A percentile compares a stretch with the other conserved stretches of the same genome.
Evolutionary conservation across 2,329 filamentous ascomycete species (phyloP).

Genomic region (Drechmeria coniospora): DNA sequence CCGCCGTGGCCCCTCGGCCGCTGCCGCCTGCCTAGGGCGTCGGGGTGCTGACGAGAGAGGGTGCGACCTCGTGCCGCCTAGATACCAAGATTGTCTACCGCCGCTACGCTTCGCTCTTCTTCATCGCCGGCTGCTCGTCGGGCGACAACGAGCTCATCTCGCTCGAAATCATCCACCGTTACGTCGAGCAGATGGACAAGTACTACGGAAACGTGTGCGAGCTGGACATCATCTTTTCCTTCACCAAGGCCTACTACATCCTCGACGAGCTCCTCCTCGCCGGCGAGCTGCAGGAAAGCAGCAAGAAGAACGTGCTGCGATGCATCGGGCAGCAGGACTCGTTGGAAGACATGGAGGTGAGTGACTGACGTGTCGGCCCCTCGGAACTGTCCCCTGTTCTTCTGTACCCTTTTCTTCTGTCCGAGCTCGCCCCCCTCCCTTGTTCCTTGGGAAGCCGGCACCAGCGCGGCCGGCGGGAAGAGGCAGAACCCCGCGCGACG

Average conservation of each 20-base stretch:
- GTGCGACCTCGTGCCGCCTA: constrained; percentile 19
- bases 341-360: constrained; percentile 97
- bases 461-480: no score
- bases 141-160: constrained; percentile 97
- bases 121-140: constrained; percentile 94
- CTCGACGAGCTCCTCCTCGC: constrained; percentile 90
- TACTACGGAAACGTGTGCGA: constrained; percentile 99
- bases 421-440: no score
- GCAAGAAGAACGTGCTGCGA: constrained; percentile 94
- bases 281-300: constrained; percentile 95
- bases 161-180: constrained; percentile 96
- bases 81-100: constrained; percentile 98
- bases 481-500: no score
- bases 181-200: constrained; percentile 99
- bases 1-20: no score
- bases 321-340: constrained; percentile 97
- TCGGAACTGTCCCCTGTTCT: no score
- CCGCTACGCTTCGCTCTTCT: constrained; percentile 96
- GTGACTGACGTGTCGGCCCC: no score
- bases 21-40: background rate
- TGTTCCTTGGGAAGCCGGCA: no score
- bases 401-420: no score
- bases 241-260: constrained; percentile 99
- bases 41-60: background rate
- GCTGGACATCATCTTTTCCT: constrained; percentile 99